These are phyloP conservation scores for Debaryomyces subglobosus DNA, from an alignment of 1,139 yeast genomes.

Conservation along the genomic window DNA sequence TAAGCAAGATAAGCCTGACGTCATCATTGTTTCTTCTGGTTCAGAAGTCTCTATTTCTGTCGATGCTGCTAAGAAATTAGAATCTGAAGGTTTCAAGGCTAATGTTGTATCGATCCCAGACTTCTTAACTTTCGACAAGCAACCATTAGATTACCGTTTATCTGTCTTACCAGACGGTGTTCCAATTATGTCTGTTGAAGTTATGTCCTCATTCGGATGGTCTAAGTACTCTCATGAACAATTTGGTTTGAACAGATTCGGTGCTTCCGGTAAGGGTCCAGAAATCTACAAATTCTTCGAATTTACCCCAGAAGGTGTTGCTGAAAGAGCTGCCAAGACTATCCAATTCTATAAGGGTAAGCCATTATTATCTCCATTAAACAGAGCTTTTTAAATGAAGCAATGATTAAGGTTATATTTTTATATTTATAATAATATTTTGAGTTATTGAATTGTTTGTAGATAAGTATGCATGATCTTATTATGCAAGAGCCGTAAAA, in stretches of 20 bases:
- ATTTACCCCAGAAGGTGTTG: conserved; percentile 93
- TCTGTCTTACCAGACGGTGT: conserved; percentile 92
- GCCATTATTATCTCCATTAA: conserved; percentile 73
- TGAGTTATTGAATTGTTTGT: not conserved
- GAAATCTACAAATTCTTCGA: conserved; percentile 84
- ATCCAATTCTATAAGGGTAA: conserved; percentile 83
- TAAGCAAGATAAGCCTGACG: conserved; percentile 64
- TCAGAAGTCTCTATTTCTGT: conserved; percentile 89
- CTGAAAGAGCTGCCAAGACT: conserved; percentile 81
- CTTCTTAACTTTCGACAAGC: conserved; percentile 86
- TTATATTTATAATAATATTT: not conserved
- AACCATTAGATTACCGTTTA: conserved; percentile 76
- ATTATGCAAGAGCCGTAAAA: not conserved
- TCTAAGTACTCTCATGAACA: conserved; percentile 94
- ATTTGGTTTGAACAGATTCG: conserved; percentile 94
- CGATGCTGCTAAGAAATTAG: conserved; percentile 75
- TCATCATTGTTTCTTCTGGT: conserved; percentile 89
- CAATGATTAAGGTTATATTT: not conserved
- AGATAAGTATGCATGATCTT: not conserved
- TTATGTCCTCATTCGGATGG: conserved; percentile 92
- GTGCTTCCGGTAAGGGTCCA: conserved; percentile 93
- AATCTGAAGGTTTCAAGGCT: conserved; percentile 67
- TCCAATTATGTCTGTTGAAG: conserved; percentile 95
- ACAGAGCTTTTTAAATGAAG: conserved; percentile 63
- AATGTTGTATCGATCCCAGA: conserved; percentile 93